A percentile compares a stretch with the other conserved stretches of the same genome.
Evolutionary conservation across 768 basidiomycete species (phyloP).

Genomic region (Leccinum sublutescens): DNA sequence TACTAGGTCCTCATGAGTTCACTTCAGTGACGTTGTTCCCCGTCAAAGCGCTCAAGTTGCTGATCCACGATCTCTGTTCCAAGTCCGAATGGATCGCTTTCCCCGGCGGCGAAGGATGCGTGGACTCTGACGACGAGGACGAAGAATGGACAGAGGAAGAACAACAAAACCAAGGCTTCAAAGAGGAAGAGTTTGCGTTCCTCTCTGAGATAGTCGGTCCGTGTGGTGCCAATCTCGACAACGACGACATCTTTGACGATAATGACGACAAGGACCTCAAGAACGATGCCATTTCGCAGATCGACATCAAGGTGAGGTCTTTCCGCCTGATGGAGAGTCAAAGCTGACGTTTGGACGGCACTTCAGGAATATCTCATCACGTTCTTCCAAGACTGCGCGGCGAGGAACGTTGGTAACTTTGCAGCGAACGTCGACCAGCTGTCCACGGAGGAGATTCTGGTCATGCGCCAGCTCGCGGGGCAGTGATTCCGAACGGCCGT

Average conservation of each 20-base stretch:
- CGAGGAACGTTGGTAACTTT: constrained; percentile 62
- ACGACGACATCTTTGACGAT: constrained; percentile 71
- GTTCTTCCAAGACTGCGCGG: constrained; percentile 69
- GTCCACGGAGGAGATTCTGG: constrained; percentile 64
- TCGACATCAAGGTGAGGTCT: constrained; percentile 68
- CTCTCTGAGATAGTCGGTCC: constrained; percentile 82
- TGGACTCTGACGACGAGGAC: constrained; percentile 81
- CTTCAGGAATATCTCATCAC: constrained; percentile 62
- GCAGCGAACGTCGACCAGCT: constrained; percentile 61
- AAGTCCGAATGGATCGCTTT: constrained; percentile 73
- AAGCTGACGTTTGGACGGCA: neutral
- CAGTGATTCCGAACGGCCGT: constrained; percentile 16
- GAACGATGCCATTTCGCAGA: constrained; percentile 80
- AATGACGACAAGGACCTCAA: constrained; percentile 86
- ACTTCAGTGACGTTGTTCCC: constrained; percentile 88
- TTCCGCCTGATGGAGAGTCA: constrained; percentile 15
- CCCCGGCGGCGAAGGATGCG: constrained; percentile 54
- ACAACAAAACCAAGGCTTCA: constrained; percentile 53
- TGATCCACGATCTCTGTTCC: constrained; percentile 80
- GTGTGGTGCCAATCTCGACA: constrained; percentile 69
- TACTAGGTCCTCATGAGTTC: constrained; percentile 80
- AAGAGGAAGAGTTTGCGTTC: constrained; percentile 77
- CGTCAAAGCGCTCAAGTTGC: constrained; percentile 87
- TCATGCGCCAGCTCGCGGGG: constrained; percentile 53
- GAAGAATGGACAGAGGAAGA: constrained; percentile 95